Conservation (phyloP, 768 basidiomycete species). For the Suillus fuscotomentosus region DNA sequence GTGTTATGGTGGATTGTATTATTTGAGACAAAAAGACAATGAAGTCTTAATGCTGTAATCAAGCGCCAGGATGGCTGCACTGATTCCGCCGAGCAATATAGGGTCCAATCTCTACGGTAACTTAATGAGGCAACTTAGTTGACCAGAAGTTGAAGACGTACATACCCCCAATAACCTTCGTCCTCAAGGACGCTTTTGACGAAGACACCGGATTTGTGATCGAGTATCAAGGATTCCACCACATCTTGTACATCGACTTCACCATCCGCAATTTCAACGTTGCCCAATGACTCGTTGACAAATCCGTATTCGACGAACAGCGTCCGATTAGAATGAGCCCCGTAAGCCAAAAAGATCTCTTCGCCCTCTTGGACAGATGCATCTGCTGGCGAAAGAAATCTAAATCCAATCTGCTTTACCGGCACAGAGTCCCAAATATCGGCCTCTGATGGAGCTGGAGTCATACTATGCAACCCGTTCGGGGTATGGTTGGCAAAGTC, state of each 20-base stretch:
- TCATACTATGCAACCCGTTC: slow-evolving; percentile 37
- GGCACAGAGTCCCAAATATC: slow-evolving; percentile 38
- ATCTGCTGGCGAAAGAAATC: slow-evolving; percentile 48
- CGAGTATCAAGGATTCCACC: slow-evolving; percentile 49
- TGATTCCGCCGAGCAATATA: slow-evolving; percentile 58
- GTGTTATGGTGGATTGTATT: slow-evolving; percentile 25
- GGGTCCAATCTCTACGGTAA: slow-evolving; percentile 68
- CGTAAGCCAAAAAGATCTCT: slow-evolving; percentile 80
- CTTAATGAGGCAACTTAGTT: not conserved
- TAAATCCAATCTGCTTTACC: slow-evolving; percentile 39
- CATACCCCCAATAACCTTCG: slow-evolving; percentile 86
- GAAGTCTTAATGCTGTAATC: slow-evolving; percentile 67
- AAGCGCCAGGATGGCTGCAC: slow-evolving; percentile 82
- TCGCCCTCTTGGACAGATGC: slow-evolving; percentile 44
- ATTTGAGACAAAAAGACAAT: slow-evolving; percentile 44
- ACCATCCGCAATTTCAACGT: slow-evolving; percentile 33
- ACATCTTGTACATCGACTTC: slow-evolving; percentile 65
- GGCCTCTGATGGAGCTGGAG: slow-evolving; percentile 36
- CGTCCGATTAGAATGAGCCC: slow-evolving; percentile 70
- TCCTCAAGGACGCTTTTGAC: slow-evolving; percentile 55
- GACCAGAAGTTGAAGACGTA: slow-evolving; percentile 7
- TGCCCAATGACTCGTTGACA: slow-evolving; percentile 39
- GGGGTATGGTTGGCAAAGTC: slow-evolving; percentile 86
- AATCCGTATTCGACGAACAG: slow-evolving; percentile 94
- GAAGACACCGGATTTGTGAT: slow-evolving; percentile 37